These are phyloP conservation scores for Gastrodia elata DNA, from an alignment of 106 monocot species.

Conservation along the genomic window DNA sequence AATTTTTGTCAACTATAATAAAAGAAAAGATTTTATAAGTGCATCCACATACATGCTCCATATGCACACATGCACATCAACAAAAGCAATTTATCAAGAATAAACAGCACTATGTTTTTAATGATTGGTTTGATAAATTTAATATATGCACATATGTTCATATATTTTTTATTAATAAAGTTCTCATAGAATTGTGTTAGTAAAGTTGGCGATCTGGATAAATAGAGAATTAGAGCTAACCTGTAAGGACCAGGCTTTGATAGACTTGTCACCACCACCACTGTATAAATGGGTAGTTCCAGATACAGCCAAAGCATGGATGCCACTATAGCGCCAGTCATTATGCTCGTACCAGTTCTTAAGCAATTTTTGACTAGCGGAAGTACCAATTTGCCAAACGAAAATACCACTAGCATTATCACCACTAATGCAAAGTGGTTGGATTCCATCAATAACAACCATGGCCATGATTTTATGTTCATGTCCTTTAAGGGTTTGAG, in stretches of 20 bases:
- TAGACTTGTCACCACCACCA: slow-evolving; percentile 86
- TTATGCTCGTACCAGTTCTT: slow-evolving; percentile 85
- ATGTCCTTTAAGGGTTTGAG: slow-evolving; percentile 59
- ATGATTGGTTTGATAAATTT: not conserved
- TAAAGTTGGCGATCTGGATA: not conserved
- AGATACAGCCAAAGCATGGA: slow-evolving; percentile 66
- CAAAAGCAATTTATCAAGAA: not conserved
- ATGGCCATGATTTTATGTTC: slow-evolving; percentile 75
- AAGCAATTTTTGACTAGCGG: slow-evolving; percentile 27
- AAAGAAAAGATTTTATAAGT: not conserved
- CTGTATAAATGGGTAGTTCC: slow-evolving; percentile 64
- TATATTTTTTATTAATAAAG: not conserved
- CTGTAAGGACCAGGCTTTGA: slow-evolving; percentile 96
- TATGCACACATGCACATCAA: not conserved
- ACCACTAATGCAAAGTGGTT: slow-evolving; percentile 63
- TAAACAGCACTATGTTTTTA: not conserved
- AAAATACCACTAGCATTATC: slow-evolving; percentile 77
- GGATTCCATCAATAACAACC: slow-evolving; percentile 24
- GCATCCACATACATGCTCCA: not conserved
- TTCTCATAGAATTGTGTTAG: not conserved
- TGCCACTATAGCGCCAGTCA: slow-evolving; percentile 85
- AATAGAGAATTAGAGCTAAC: slow-evolving; percentile 21
- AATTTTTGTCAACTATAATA: no score
- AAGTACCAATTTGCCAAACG: slow-evolving; percentile 48
- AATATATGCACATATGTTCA: not conserved